These are phyloP conservation scores for Vitis hybrid DNA, from an alignment of 177 flowering plant species.

Conservation along the genomic window DNA sequence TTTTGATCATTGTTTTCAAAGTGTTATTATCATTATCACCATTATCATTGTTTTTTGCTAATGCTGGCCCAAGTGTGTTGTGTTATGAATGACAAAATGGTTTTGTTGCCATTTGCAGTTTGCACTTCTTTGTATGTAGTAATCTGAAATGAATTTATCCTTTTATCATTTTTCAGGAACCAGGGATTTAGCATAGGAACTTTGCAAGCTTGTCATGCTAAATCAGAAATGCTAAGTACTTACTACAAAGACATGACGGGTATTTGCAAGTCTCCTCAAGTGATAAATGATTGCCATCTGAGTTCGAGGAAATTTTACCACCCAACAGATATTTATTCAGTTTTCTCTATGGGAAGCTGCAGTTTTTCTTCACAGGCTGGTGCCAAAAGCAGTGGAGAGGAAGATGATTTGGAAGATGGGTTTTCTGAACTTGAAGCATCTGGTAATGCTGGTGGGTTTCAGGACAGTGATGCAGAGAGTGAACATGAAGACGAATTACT, in stretches of 20 bases:
- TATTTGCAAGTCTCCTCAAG: constrained; percentile 6
- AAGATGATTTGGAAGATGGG: constrained; percentile 61
- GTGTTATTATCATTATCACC: no score
- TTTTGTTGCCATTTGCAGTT: not conserved
- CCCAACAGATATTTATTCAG: constrained; percentile 7
- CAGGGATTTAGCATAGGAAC: constrained; percentile 25
- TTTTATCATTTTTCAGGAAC: constrained; percentile 31
- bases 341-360: constrained; percentile 18
- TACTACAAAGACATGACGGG: constrained; percentile 16
- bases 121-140: not conserved
- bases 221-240: constrained; percentile 14
- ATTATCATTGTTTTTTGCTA: no score
- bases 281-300: constrained; percentile 3
- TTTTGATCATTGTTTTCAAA: no score
- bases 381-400: constrained; percentile 51
- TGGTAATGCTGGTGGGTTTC: constrained; percentile 8
- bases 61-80: no score
- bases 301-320: constrained; percentile 18
- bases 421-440: constrained; percentile 75
- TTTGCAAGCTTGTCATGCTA: constrained; percentile 21
- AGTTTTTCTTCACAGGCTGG: constrained; percentile 64
- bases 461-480: constrained; percentile 11
- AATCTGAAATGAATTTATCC: not conserved
- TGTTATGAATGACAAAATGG: not conserved
- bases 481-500: constrained; percentile 31